These are phyloP conservation scores for Eucalyptus tenuipes DNA, from an alignment of 345 rosid genomes.

Conservation along the genomic window DNA sequence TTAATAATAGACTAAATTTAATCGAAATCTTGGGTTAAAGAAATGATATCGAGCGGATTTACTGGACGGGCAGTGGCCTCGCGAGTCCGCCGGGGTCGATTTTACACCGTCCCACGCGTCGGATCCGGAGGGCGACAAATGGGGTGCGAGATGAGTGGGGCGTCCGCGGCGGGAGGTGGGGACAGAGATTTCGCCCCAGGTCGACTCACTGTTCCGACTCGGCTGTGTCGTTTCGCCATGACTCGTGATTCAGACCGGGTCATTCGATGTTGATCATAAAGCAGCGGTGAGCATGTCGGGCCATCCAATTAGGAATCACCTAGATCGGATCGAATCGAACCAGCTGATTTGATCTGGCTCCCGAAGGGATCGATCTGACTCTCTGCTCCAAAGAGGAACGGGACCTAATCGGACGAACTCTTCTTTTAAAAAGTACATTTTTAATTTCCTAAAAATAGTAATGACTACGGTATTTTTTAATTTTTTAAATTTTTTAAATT, in stretches of 20 bases:
- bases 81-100: not conserved
- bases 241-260: not conserved
- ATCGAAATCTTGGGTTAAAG: not conserved
- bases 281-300: accelerated
- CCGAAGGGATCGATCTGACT: accelerated
- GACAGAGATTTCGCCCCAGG: not conserved
- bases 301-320: no score
- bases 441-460: no score
- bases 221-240: not conserved
- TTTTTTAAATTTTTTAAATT: no score
- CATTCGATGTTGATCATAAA: no score
- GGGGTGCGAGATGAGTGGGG: not conserved
- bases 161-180: not conserved
- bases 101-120: not conserved
- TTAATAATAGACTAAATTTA: no score
- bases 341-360: accelerated
- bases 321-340: accelerated
- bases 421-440: no score
- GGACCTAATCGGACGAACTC: accelerated
- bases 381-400: accelerated
- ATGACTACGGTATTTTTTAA: accelerated
- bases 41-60: not conserved
- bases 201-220: not conserved
- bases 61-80: not conserved
- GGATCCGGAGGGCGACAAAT: not conserved